Conservation (phyloP, 2,329 filamentous ascomycete species). For the Cladorrhinum sp. region DNA sequence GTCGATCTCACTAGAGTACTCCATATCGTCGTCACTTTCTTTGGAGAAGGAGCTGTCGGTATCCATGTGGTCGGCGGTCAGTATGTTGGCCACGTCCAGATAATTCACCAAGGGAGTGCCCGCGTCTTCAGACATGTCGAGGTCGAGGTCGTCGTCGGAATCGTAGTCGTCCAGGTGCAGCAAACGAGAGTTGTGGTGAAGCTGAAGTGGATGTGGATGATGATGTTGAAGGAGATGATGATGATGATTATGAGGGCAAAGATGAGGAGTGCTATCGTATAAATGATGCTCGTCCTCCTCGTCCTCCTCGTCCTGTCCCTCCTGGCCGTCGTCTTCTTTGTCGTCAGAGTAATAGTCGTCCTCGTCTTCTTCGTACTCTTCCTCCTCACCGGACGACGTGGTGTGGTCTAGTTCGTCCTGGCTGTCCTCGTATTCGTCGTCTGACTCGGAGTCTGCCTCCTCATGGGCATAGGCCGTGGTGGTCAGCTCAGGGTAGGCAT, state of each 20-base stretch:
- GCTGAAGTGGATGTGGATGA: slow-evolving; percentile 8
- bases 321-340: slow-evolving; percentile 9
- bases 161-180: slow-evolving; percentile 18
- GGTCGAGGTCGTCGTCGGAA: slow-evolving; percentile 22
- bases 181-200: slow-evolving; percentile 6
- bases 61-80: slow-evolving; percentile 25
- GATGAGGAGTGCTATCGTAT: not conserved
- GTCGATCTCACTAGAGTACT: not conserved
- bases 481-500: not conserved
- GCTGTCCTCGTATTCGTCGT: slow-evolving; percentile 8
- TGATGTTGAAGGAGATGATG: slow-evolving; percentile 4
- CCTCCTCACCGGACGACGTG: not conserved
- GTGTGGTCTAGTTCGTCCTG: not conserved
- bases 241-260: slow-evolving; percentile 1
- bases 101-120: slow-evolving; percentile 25
- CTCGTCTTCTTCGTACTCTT: slow-evolving; percentile 7
- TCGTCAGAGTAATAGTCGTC: slow-evolving; percentile 8
- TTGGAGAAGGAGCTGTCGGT: slow-evolving; percentile 14
- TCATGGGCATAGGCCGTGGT: slow-evolving; percentile 11
- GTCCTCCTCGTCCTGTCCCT: not conserved
- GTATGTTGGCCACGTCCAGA: slow-evolving; percentile 20
- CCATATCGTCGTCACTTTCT: slow-evolving; percentile 9
- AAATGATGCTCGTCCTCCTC: not conserved
- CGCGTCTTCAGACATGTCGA: slow-evolving; percentile 27
- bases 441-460: slow-evolving; percentile 6